These are phyloP conservation scores for Cladosporium sp. DNA, from an alignment of 2,329 filamentous ascomycete genomes.

Conservation along the genomic window DNA sequence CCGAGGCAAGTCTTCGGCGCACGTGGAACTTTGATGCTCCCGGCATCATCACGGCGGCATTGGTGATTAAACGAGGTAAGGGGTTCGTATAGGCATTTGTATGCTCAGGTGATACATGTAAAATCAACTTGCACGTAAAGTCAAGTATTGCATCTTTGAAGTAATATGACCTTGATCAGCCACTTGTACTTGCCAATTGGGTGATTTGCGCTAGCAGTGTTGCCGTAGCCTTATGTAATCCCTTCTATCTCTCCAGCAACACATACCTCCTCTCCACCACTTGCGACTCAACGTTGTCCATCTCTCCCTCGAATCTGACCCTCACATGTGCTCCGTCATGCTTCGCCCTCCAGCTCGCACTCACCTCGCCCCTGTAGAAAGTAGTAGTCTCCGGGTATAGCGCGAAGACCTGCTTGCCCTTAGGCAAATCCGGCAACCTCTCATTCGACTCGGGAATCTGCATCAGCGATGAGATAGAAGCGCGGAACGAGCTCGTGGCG, in stretches of 20 bases:
- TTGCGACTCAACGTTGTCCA: constrained; percentile 49
- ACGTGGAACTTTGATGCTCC: background rate
- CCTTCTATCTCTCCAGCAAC: constrained; percentile 39
- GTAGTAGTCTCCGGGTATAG: constrained; percentile 55
- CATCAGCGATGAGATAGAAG: constrained; percentile 50
- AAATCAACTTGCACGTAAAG: background rate
- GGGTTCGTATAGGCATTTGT: background rate
- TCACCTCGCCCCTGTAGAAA: constrained; percentile 55
- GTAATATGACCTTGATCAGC: background rate
- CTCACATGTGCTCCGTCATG: constrained; percentile 32
- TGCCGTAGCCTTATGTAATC: background rate
- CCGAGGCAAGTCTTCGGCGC: constrained; percentile 11
- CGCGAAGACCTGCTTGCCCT: constrained; percentile 48
- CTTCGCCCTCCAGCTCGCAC: constrained; percentile 43
- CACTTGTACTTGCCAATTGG: background rate
- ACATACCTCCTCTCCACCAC: constrained; percentile 54
- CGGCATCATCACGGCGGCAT: background rate
- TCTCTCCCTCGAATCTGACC: constrained; percentile 39
- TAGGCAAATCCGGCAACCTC: constrained; percentile 43
- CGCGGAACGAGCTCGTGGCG: constrained; percentile 37
- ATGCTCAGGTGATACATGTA: background rate
- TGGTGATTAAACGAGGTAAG: background rate
- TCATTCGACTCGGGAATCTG: constrained; percentile 44
- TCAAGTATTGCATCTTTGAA: background rate
- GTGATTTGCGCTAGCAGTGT: background rate